Evolutionary conservation across 1,284 basidiomycete species (phyloP), one percentile per base, ranked within the genome.

Genomic region (Puccinia novopanici): DNA sequence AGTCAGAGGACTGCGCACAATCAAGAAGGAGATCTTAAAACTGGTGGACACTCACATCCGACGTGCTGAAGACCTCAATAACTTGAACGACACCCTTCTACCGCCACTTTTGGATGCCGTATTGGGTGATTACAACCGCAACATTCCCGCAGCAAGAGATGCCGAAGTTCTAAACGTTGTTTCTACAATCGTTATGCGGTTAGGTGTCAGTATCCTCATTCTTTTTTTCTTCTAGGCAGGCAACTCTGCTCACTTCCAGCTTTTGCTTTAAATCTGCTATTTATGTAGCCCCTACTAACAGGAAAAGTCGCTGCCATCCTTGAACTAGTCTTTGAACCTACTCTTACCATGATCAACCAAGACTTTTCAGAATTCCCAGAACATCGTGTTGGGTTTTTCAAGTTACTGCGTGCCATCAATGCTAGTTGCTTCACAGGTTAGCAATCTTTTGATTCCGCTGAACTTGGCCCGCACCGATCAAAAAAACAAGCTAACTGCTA

Each of bases 351-450:
- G 97, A 99, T 99, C 87, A 98, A 97, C 87, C 93, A 97, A 89
- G 97, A 99, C 88, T 97, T 99, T 84, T 89, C 95, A 27, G 97
- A 99, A 87, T 99, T 90, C 88, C 97, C 97, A 30, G 97, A 99
- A 86, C 96, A 99, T 86, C 93, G 97, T 81, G 92, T 92, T 50
- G 96, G 95, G 75, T 97, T 99, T 90, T 99, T 95, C 90, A 95
- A 94, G 87, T 89, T 99, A 81, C 88, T 99, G 81, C 91, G 95
- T 79, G 92, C 94, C 8, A 97, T 98, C 86, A 95, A 98, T 87
- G 84, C 92, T 83, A 91, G 94, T 86, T 98, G 96, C 88, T 99
- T 81, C 22, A 81, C 59, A 37, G 78, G 78, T 80, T 50, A 67
- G 71, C 42, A n/a, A n/a, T 48, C 52, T 65, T 45, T 61, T 52